A percentile compares a stretch with the other conserved stretches of the same genome.
These are phyloP conservation scores for Plasmodium billcollinsi DNA, from an alignment of 169 alveolate species.

Conservation along the genomic window DNA sequence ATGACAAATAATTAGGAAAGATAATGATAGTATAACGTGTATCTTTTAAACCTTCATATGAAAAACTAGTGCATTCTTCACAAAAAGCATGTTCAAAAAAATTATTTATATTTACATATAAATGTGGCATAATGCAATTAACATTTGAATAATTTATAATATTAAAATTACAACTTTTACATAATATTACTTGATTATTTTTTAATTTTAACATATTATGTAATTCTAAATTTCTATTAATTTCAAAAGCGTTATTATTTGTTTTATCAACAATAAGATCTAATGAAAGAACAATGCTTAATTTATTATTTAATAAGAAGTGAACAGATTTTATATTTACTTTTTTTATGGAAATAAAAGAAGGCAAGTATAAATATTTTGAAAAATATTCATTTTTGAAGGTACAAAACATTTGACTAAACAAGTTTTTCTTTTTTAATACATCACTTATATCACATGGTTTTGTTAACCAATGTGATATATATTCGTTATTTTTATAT, in stretches of 20 bases:
- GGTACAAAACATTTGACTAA: conserved; percentile 1
- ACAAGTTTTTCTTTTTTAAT: conserved; percentile 5
- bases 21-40: conserved; percentile 24
- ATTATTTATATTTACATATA: conserved; percentile 27
- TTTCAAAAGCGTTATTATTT: conserved; percentile 15
- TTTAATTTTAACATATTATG: conserved; percentile 48
- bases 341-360: conserved; percentile 30
- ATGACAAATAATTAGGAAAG: conserved; percentile 41
- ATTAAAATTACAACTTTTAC: conserved; percentile 31
- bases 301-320: conserved; percentile 23
- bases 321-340: conserved; percentile 47
- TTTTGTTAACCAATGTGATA: not conserved
- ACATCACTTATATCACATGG: conserved; percentile 12
- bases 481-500: not conserved
- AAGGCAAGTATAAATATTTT: conserved; percentile 35
- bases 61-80: conserved; percentile 50
- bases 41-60: conserved; percentile 44
- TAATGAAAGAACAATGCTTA: conserved; percentile 22
- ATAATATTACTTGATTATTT: conserved; percentile 8
- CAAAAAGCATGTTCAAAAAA: conserved; percentile 70
- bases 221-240: conserved; percentile 41
- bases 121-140: conserved; percentile 54
- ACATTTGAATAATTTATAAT: conserved; percentile 25
- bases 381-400: conserved; percentile 9
- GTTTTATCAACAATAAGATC: conserved; percentile 34